These are phyloP conservation scores for Colletotrichum simmondsii DNA, from an alignment of 2,329 filamentous ascomycete species.

Conservation along the genomic window DNA sequence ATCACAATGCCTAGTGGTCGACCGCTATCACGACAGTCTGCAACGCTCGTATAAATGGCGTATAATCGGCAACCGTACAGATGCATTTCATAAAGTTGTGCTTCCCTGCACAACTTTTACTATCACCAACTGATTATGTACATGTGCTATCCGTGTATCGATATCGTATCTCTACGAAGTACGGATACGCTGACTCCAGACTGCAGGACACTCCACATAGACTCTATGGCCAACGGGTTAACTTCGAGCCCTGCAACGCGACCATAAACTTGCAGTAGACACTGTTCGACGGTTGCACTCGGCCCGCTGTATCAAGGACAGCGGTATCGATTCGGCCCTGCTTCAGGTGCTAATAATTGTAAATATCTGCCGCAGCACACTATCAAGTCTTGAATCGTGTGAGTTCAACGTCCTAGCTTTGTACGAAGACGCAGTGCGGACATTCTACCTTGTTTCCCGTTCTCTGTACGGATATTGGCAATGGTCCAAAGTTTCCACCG, in stretches of 20 bases:
- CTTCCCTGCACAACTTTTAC: not conserved
- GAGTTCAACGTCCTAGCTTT: not conserved
- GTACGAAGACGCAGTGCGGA: too few relatives aligned
- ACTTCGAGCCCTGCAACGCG: conserved; percentile 9
- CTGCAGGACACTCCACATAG: too few relatives aligned
- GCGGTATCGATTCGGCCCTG: conserved; percentile 1
- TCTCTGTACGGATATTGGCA: not conserved
- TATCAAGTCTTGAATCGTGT: not conserved
- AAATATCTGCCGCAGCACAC: conserved; percentile 15
- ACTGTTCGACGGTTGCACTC: conserved; percentile 1
- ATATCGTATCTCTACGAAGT: too few relatives aligned
- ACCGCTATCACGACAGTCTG: not conserved
- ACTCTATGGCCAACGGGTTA: not conserved
- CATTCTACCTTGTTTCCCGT: not conserved
- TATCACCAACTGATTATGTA: not conserved
- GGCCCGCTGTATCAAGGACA: conserved; percentile 3
- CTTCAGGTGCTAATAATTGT: not conserved
- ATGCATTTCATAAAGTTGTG: conserved; percentile 19
- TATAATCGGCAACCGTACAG: not conserved
- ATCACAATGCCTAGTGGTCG: conserved; percentile 3
- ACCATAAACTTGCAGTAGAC: not conserved
- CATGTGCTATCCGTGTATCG: not conserved
- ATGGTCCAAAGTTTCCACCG: not conserved
- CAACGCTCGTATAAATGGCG: conserved; percentile 14
- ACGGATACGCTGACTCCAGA: too few relatives aligned